Base-by-base conservation (phyloP, 257 asterid species). In the Coffea eugenioides region DNA sequence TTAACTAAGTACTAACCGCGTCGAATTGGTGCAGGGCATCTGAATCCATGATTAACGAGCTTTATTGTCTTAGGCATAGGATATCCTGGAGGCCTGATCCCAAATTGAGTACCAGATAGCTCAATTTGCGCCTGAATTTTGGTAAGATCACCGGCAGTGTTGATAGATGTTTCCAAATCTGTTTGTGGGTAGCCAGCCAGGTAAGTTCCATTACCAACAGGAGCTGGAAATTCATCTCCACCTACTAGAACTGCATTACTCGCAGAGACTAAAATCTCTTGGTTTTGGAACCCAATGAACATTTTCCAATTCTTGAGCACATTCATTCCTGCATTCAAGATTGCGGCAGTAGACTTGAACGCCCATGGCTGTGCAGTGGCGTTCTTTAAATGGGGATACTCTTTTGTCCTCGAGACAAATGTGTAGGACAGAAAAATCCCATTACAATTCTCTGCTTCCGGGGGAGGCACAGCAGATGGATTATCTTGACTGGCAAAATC, bases 301-400 rank as follows among this genome's bases (percentile, higher is more conserved):
- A 88, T 82, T 87, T 87, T 88, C 98, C 97, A 94, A 1, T 90
- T 73, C 68, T 89, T 92, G 62, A 92, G 85, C 89, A 89, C 97
- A 34, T 48, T 23, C 1, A 82, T 36, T 2, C 97, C 98, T 1
- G 93, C 84, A 81, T 94, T 94, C 54, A 88, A 59, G 31, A 94
- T 81, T 4, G 89, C 41, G 3, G 86, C 87, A 67, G 43, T 86
- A 18, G 97, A 81, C 82, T 86, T 78, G 51, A 94, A 94, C 0
- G 97, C 78, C 98, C 97, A 94, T 3, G 96, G 90, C 83, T 94
- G 97, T 8, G 93, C 97, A 0, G 97, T 70, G 14, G 87, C 90
- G 75, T 92, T 94, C 82, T 88, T 94, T 45, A 92, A 88, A 0
- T 80, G 57, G 0, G 98, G 98, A 66, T 90, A 92, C 41, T 87